A percentile compares a stretch with the other conserved stretches of the same genome.
phyloP scores from a whole-genome alignment of 2,329 filamentous ascomycete genomes.

The Epicoccum sorghinum region DNA sequence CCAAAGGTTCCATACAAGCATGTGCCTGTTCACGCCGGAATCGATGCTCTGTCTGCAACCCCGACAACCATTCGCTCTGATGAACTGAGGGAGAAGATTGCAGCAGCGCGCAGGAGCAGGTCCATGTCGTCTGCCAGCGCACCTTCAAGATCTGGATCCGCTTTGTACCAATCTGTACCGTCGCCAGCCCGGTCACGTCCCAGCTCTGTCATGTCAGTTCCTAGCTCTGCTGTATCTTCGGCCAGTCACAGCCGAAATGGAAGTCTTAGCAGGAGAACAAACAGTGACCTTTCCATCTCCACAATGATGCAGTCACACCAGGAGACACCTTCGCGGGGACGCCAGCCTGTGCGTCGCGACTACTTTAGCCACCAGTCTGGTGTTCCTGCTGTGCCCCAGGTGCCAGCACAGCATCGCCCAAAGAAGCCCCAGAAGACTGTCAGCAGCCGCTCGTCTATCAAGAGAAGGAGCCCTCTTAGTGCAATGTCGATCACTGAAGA shows the following conservation, averaged over 20 bases:
- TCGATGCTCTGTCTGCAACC: slow-evolving; percentile 29
- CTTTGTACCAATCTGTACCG: slow-evolving; percentile 5
- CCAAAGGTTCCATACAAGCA: slow-evolving; percentile 33
- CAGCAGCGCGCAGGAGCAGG: slow-evolving; percentile 21
- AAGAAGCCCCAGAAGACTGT: not conserved
- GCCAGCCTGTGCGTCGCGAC: slow-evolving; percentile 12
- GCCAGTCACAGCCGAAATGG: slow-evolving; percentile 13
- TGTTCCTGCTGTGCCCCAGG: slow-evolving; percentile 10
- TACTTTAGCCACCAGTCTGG: slow-evolving; percentile 3
- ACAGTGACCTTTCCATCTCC: slow-evolving; percentile 30
- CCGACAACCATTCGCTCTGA: slow-evolving; percentile 21
- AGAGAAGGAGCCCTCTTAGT: slow-evolving; percentile 12
- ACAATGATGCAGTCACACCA: slow-evolving; percentile 32
- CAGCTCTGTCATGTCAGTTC: slow-evolving; percentile 14
- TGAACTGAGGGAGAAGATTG: slow-evolving; percentile 25
- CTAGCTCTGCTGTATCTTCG: slow-evolving; percentile 12
- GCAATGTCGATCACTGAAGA: slow-evolving; percentile 16
- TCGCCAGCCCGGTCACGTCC: slow-evolving; percentile 9
- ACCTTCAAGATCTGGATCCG: not conserved
- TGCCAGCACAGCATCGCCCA: slow-evolving; percentile 11
- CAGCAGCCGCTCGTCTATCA: slow-evolving; percentile 13
- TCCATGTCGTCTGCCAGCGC: slow-evolving; percentile 10
- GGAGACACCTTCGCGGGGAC: slow-evolving; percentile 12
- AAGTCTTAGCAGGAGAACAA: slow-evolving; percentile 11
- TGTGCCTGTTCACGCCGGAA: slow-evolving; percentile 34